These are phyloP conservation scores for Agarophyton chilense DNA, from an alignment of 23 red algal species.

Conservation along the genomic window DNA sequence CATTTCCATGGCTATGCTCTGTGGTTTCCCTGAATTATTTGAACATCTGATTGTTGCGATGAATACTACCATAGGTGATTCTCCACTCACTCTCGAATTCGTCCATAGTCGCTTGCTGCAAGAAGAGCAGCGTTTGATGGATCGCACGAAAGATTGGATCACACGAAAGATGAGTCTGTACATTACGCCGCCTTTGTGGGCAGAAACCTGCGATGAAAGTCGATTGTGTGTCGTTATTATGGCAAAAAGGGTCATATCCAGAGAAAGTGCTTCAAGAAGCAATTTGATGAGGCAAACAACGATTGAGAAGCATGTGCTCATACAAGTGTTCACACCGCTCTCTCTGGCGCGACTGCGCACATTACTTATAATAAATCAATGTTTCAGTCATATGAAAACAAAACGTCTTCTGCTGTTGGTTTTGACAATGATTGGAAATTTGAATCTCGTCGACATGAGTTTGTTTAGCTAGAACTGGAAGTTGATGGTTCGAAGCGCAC, in stretches of 20 bases:
- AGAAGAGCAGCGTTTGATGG: too few species aligned
- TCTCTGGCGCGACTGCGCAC: constrained; percentile 39
- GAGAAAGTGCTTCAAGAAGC: too few species aligned
- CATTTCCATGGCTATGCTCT: constrained; percentile 1
- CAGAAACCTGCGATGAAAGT: neutral
- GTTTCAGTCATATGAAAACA: constrained; percentile 26
- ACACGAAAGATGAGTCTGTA: too few species aligned
- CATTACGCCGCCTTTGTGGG: neutral
- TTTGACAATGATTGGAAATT: too few species aligned
- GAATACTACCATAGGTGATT: neutral
- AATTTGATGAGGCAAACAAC: constrained; percentile 7
- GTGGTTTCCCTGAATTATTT: neutral
- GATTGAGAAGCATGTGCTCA: neutral
- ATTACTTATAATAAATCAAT: constrained; percentile 38
- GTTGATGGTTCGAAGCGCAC: neutral
- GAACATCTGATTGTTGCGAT: constrained; percentile 32
- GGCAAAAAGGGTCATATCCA: constrained; percentile 46
- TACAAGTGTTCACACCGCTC: neutral
- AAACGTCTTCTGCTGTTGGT: too few species aligned
- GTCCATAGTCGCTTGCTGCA: too few species aligned
- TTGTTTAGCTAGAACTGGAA: neutral
- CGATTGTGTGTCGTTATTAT: constrained; percentile 28
- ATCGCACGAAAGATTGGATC: too few species aligned
- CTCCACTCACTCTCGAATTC: too few species aligned
- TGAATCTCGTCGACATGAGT: neutral